Base-by-base conservation (phyloP, 2,329 filamentous ascomycete genomes). In the Tolypocladium inflatum region DNA sequence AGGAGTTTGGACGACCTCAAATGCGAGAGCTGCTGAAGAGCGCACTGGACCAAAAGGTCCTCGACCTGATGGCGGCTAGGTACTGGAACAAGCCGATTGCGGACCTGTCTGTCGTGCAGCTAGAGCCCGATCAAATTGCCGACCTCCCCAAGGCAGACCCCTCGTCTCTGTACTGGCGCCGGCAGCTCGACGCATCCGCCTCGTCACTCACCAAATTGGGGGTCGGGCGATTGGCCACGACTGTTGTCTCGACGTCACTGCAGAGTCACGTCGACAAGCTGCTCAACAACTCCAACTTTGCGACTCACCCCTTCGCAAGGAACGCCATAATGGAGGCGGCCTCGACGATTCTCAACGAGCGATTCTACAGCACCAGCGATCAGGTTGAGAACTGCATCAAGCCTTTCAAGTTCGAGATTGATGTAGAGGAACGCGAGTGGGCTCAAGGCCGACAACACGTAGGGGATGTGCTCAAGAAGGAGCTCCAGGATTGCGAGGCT, bases 331-430 rank as follows among this genome's bases (percentile, higher is more conserved):
- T 86, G 54, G 91, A 97, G 65, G 92, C 94, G 1, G 91, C 91
- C 1, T 89, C 90, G 0, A 88, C 85, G 33, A 97, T 99, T 56
- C 76, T 99, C 15, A 94, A 94, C 63, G 94, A 99, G 67, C 82
- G 93, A 17, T 96, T 96, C 63, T 97, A 97, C 75, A 94, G 93
- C 73, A 99, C 95, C 1, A 94, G 90, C 62, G 95, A 99, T 67
- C 94, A 97, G 74, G 90, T 99, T 1, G 94, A 99, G 73, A 97
- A 97, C 70, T 99, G 93, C 70, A 95, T 99, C 74, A 99, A 99
- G 73, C 94, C 95, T 0, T 99, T 93, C 78, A 99, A 99, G 71
- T 97, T 93, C 65, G 91, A 97, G 62, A 96, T 99, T 59, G 94
- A 99, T 66, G 86, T 99, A 51, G 91, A 96, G 67, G 89, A 92